Base-by-base conservation (phyloP, 768 basidiomycete genomes). In the Steccherinum ochraceum region DNA sequence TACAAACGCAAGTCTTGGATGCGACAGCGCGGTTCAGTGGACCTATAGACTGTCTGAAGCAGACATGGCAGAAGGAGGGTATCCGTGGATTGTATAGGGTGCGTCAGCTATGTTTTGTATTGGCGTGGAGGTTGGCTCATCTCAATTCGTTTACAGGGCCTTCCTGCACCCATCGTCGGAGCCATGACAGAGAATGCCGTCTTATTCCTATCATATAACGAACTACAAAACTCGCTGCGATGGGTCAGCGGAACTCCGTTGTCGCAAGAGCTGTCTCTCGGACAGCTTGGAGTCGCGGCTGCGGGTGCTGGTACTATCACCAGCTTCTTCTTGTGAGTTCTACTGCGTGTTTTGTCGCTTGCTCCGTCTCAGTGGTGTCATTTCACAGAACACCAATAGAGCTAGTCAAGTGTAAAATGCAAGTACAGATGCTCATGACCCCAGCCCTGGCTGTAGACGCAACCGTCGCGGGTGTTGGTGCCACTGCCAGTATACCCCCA, bases 321-420 rank as follows among this genome's bases (percentile, higher is more conserved):
- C 13, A 93, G 91, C 59, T 93, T 94, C 66, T 76, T 93, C 47
- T 70, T 98, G 89, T 92, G 57, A 50, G 87, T 50, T 25, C 5
- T 21, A 7, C 10, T 27, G 19, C 23, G 3, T 21, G 5, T 27
- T 23, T n/a, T 56, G 48, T 48, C 25, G 20, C 35, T 48, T 41
- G 12, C 45, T 40, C 30, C 48, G 26, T 19, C 23, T 35, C 21
- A 40, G 18, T 12, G n/a, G n/a, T 18, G 49, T 18, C 21, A 48
- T 35, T 19, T 16, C 41, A 7, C 59, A 92, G 90, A 24, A 96
- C 93, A 0, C 94, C 94, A 1, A 85, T 97, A 51, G 94, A 96
- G 61, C 84, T 96, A 45, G 81, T 97, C 52, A 96, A 98, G 69
- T 96, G 93, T 72, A 91, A 92, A 67, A 95, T 97, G 93, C 94